Conservation (phyloP, 345 rosid species). For the Populus ilicifolia region DNA sequence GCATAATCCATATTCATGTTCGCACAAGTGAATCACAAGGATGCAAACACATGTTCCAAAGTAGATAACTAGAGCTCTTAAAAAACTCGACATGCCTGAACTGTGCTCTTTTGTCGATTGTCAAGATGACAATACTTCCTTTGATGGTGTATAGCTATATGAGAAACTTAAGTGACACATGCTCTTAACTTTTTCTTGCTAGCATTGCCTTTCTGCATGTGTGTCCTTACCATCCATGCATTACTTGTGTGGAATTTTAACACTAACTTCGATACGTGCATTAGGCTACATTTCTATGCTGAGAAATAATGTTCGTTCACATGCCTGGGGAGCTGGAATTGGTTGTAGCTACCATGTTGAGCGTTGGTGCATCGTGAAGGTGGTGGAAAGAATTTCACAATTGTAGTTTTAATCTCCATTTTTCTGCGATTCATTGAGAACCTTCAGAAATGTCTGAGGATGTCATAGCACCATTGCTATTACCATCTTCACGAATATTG, state of each 20-base stretch:
- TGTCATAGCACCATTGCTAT: not conserved
- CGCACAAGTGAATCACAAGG: not conserved
- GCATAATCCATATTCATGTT: not conserved
- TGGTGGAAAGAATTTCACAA: slow-evolving; percentile 24
- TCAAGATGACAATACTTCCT: not conserved
- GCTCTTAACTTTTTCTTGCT: not conserved
- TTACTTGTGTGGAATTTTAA: not conserved
- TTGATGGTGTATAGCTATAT: not conserved
- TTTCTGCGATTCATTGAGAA: not conserved
- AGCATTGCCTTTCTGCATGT: not conserved
- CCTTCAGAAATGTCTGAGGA: not conserved
- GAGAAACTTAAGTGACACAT: not conserved
- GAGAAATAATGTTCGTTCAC: slow-evolving; percentile 97
- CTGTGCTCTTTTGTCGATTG: not conserved
- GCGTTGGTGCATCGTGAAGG: slow-evolving; percentile 97
- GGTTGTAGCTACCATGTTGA: slow-evolving; percentile 95
- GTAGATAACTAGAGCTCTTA: not conserved
- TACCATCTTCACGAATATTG: not conserved
- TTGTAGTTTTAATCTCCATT: not conserved
- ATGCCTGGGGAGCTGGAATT: slow-evolving; percentile 99
- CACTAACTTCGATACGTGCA: slow-evolving; percentile 4
- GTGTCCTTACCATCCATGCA: not conserved
- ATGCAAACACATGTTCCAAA: not conserved
- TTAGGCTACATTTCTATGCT: slow-evolving; percentile 87
- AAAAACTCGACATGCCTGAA: not conserved